A percentile compares a stretch with the other conserved stretches of the same genome.
Conservation (phyloP, 164 flowering plant species). For the Umbellularia californica region DNA sequence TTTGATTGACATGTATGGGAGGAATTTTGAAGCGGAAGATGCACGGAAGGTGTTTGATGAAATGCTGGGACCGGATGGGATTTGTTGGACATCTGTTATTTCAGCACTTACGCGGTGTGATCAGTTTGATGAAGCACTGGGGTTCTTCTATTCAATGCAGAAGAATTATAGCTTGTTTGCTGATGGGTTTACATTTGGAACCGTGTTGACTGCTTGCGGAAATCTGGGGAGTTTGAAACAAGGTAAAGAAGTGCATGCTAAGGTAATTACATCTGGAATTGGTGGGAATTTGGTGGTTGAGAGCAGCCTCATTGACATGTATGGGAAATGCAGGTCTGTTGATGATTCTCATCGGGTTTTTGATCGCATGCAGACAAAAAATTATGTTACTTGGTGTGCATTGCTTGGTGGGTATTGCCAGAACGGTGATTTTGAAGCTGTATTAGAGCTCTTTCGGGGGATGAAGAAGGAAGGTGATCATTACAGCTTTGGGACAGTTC, state of each 20-base stretch:
- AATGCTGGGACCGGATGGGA: constrained; percentile 56
- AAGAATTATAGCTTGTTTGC: constrained; percentile 28
- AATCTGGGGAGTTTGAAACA: constrained; percentile 61
- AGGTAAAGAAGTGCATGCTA: constrained; percentile 74
- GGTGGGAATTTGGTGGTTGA: constrained; percentile 62
- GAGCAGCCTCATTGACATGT: constrained; percentile 91
- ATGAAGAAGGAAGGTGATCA: constrained; percentile 44
- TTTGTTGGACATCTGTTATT: constrained; percentile 74
- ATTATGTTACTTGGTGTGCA: constrained; percentile 75
- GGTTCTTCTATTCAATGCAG: constrained; percentile 46
- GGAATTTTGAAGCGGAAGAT: constrained; percentile 21
- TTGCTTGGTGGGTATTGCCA: constrained; percentile 75
- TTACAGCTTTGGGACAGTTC: constrained; percentile 72
- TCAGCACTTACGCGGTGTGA: constrained; percentile 64
- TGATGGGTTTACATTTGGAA: constrained; percentile 71
- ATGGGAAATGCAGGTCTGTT: constrained; percentile 64
- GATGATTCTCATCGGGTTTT: constrained; percentile 49
- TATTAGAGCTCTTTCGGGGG: constrained; percentile 47
- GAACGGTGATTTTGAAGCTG: constrained; percentile 49
- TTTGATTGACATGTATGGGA: constrained; percentile 81
- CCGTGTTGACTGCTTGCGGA: constrained; percentile 71
- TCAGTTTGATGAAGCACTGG: constrained; percentile 50
- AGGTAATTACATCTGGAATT: constrained; percentile 42
- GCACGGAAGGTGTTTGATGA: constrained; percentile 62
- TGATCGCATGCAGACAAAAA: constrained; percentile 58